Conservation (phyloP, 2,329 filamentous ascomycete species). For the Diaporthe longicolla region DNA sequence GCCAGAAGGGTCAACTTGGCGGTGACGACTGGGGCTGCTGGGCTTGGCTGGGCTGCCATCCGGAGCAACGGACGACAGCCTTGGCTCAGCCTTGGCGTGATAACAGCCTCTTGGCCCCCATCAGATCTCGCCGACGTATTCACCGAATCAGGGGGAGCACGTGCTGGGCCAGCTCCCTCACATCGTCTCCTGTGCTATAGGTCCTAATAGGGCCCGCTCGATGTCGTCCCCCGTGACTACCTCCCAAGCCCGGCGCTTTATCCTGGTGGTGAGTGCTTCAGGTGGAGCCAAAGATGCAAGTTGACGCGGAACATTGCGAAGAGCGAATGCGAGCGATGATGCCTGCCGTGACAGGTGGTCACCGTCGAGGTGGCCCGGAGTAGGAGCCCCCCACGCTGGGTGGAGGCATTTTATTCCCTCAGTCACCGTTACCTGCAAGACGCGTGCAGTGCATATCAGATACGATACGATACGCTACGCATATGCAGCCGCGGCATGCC, state of each 20-base stretch:
- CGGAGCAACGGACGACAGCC: slow-evolving; percentile 15
- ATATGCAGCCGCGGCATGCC: slow-evolving; percentile 24
- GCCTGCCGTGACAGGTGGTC: neutral
- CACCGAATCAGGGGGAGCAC: slow-evolving; percentile 2
- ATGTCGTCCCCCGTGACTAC: neutral
- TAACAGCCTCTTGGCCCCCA: slow-evolving; percentile 29
- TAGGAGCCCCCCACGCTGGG: neutral
- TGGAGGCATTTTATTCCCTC: slow-evolving; percentile 35
- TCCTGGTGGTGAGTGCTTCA: neutral
- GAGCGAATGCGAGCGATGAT: neutral
- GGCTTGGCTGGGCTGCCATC: neutral
- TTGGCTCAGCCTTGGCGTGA: slow-evolving; percentile 37
- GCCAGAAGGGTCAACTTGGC: slow-evolving; percentile 17
- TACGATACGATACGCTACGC: slow-evolving; percentile 12
- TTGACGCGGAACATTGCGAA: neutral
- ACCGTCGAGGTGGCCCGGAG: neutral
- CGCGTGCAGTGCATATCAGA: slow-evolving; percentile 11
- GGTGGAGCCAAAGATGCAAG: neutral
- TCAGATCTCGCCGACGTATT: slow-evolving; percentile 16
- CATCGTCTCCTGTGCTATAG: neutral
- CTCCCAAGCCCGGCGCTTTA: neutral
- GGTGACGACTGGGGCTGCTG: neutral
- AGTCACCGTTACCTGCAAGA: neutral
- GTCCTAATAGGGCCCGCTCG: neutral
- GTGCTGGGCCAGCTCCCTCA: neutral